Evolutionary conservation across 2,329 filamentous ascomycete genomes (phyloP), one percentile per base, ranked within the genome.

Genomic region (Penicillium capsulatum): DNA sequence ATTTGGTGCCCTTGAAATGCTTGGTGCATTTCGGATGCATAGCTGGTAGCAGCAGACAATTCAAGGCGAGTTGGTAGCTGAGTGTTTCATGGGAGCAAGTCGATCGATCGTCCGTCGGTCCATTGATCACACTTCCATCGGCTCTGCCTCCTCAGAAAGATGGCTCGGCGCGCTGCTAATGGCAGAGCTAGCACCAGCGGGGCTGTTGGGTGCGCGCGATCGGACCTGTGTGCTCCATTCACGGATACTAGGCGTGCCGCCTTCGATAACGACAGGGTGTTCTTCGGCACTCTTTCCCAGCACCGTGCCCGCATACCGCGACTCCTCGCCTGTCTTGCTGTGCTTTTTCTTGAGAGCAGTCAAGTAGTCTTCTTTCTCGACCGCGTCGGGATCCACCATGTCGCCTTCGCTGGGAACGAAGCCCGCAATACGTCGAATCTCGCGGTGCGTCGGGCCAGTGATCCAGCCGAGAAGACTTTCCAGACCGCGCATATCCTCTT

Each of bases 311-410:
- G 84, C 80, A 63, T 88, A 94, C 56, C 91, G 83, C 7, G 83
- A 83, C 58, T 94, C 89, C 57, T 94, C 88, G 47, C 85, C 86
- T 1, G 84, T 86, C 55, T 92, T 94, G 68, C 83, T 89, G 64
- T 94, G 86, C 60, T 94, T 95, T 68, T 90, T 92, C 66, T 94
- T 96, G 29, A 97, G 70, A 3, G 81, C 84, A 40, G 76, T 80
- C 13, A 90, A 60, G 57, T 84, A 90, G 60, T 90, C 84, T 15
- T 80, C 81, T 42, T 78, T 79, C 38, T 80, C 78, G 70, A 59
- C 79, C 71, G 34, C 64, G 48, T 63, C 67, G 17, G 64, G 51
- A 34, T 72, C 69, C 27, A 75, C 69, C 47, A 75, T 70, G 11
- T 73, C 73, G 9, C 69, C 67, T 51, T 74, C 67, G 17, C 61